Evolutionary conservation across 1,284 basidiomycete species (phyloP), one percentile per base, ranked within the genome.

Genomic region (Gastroboletus turbinatus): DNA sequence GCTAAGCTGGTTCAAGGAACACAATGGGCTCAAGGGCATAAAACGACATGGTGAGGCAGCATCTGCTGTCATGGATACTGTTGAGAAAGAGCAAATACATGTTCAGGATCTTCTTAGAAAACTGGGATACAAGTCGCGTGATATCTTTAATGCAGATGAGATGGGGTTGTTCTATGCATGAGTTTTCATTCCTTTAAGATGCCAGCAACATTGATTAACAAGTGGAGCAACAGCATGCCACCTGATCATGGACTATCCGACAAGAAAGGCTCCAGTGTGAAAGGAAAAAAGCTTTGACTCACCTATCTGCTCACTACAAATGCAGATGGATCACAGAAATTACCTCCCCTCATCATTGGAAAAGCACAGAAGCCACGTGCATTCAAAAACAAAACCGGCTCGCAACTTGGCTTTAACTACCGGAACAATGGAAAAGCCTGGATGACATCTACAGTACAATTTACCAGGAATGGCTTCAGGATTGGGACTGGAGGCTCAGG

Each of bases 21-120:
- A 4, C 2, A 19, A 1, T 42, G 30, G 50, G 0, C 13, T 63
- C 0, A 61, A 55, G 39, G 0, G 46, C 0, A 11, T 58, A 0
- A 63, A 54, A 6, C 0, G 2, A 0, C 46, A 64, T 50, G 42
- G 60, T n/a, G 47, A 64, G 11, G 63, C 55, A 16, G 58, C 42
- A 0, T 64, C 52, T 3, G 47, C n/a, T 19, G 35, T 4, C 0
- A 19, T 2, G 7, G 35, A 36, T 0, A 55, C 32, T 17, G 36
- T 58, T 16, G 23, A 52, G 2, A 36, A 25, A 7, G 19, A 46
- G 29, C 19, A 21, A 2, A 4, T 32, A 2, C 29, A 5, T 2
- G 16, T 46, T 16, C 44, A 46, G 11, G n/a, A 30, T 7, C 29
- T 46, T 6, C 7, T 32, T 2, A 14, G 6, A 16, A 14, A 30